Base-by-base conservation (phyloP, 2,329 filamentous ascomycete species). In the Pezicula rhizophila region DNA sequence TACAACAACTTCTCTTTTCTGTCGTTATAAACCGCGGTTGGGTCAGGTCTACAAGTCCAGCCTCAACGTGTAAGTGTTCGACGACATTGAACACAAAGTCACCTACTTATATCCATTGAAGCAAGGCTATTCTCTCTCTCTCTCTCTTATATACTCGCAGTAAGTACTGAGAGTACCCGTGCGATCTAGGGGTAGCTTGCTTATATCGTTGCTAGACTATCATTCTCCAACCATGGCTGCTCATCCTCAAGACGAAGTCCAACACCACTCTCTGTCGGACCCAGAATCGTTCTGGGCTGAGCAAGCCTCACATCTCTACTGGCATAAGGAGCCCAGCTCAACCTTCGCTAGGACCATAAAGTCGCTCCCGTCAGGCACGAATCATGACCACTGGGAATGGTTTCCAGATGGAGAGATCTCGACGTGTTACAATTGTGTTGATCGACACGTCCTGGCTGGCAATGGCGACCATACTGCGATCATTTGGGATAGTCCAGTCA, bases 361-460 rank as follows among this genome's bases (percentile, higher is more conserved):
- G 67, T 79, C 72, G 7, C 72, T 93, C 4, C 68, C 73, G 46
- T 78, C 70, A 55, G 83, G 82, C 48, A 68, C 74, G n/a, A 71
- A 73, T 14, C 84, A 95, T 63, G 76, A 81, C 38, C 82, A 86
- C 62, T 96, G 91, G 90, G 79, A 82, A 54, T 97, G 92, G 92
- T 96, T 95, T 58, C 80, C 87, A 0, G 88, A 82, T 54, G 92
- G 91, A 53, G 83, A 93, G 70, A 87, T 97, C 58, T 93, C 87
- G 35, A 96, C 89, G 0, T 89, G 87, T 57, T 95, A 89, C 73
- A 97, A 96, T 66, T 95, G 89, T 64, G 73, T 96, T 12, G 90
- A 96, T 67, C 78, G 91, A 12, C 91, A 96, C 68, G 89, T 96
- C n/a, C 70, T 79, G 33, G 80, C 79, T 5, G 89, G 91, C n/a